These are phyloP conservation scores for Henningerozyma blattae DNA, from an alignment of 805 yeast species.

Conservation along the genomic window DNA sequence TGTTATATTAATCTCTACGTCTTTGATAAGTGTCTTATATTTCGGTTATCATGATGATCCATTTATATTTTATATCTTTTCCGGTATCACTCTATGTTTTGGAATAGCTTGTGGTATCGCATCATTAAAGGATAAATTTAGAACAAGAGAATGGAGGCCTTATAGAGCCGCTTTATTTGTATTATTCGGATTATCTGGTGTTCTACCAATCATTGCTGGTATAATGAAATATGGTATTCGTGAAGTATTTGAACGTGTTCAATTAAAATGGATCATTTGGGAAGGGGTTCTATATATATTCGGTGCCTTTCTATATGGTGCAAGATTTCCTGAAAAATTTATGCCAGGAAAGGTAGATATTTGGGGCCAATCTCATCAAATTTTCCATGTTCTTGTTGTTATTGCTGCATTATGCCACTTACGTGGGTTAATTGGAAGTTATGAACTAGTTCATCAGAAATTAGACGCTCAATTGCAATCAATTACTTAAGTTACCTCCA, in stretches of 20 bases:
- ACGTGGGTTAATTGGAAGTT: constrained; percentile 46
- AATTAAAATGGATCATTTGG: constrained; percentile 45
- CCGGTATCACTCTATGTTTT: constrained; percentile 35
- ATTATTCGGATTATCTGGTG: constrained; percentile 66
- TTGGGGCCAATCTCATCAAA: constrained; percentile 75
- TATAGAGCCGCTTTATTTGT: constrained; percentile 71
- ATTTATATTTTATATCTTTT: constrained; percentile 26
- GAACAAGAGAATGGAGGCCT: constrained; percentile 63
- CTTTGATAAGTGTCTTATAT: constrained; percentile 40
- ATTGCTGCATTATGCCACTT: constrained; percentile 68
- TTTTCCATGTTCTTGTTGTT: constrained; percentile 70
- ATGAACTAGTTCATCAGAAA: constrained; percentile 34
- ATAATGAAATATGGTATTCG: constrained; percentile 34
- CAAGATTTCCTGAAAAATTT: constrained; percentile 64
- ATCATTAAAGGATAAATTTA: constrained; percentile 54
- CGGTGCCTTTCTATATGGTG: constrained; percentile 75
- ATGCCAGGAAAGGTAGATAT: constrained; percentile 53
- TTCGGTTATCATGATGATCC: constrained; percentile 38
- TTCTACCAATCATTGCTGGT: constrained; percentile 55
- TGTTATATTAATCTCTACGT: constrained; percentile 50
- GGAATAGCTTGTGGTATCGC: constrained; percentile 53
- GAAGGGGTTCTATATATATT: constrained; percentile 68
- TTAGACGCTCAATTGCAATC: no score
- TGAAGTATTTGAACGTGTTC: constrained; percentile 39
- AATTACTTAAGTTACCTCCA: no score